These are phyloP conservation scores for Amauroascus niger DNA, from an alignment of 2,329 filamentous ascomycete species.

Conservation along the genomic window DNA sequence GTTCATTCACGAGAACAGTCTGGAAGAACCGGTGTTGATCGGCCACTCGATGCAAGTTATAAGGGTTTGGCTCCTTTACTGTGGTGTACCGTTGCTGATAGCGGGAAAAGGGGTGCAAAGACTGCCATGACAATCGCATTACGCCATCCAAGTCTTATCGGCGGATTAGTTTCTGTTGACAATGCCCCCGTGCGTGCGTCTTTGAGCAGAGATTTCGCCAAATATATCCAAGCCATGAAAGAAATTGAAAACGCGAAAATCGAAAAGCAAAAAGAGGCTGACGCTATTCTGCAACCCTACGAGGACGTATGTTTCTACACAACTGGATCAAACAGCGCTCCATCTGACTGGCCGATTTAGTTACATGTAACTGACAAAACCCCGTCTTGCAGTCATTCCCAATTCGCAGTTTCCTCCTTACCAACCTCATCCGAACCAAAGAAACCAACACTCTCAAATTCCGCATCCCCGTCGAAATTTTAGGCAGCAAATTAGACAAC, in stretches of 20 bases:
- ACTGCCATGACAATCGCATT: slow-evolving; percentile 76
- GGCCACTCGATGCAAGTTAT: slow-evolving; percentile 73
- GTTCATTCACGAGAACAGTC: slow-evolving; percentile 59
- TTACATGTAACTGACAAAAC: background rate
- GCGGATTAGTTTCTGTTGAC: slow-evolving; percentile 67
- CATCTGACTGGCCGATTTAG: too few species aligned
- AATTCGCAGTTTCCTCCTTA: slow-evolving; percentile 84
- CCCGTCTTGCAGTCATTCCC: slow-evolving; percentile 48
- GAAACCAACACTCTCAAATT: slow-evolving; percentile 56
- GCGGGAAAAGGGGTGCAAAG: slow-evolving; percentile 62
- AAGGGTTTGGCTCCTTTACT: background rate
- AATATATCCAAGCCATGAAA: slow-evolving; percentile 56
- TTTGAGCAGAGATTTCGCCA: slow-evolving; percentile 59
- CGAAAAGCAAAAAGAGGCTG: slow-evolving; percentile 64
- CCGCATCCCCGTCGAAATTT: slow-evolving; percentile 63
- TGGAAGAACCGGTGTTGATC: slow-evolving; percentile 60
- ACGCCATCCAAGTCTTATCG: slow-evolving; percentile 53
- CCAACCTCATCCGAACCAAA: slow-evolving; percentile 58
- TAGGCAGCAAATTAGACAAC: slow-evolving; percentile 58
- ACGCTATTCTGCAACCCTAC: slow-evolving; percentile 64
- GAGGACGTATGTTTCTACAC: slow-evolving; percentile 47
- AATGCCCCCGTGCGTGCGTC: slow-evolving; percentile 74
- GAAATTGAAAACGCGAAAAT: slow-evolving; percentile 61
- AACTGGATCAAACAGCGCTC: background rate
- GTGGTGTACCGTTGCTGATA: background rate